Percentiles rank a stretch among this genome's conserved stretches.
Conservation (phyloP, 2,329 filamentous ascomycete genomes). For the Erysiphe pulchra region DNA sequence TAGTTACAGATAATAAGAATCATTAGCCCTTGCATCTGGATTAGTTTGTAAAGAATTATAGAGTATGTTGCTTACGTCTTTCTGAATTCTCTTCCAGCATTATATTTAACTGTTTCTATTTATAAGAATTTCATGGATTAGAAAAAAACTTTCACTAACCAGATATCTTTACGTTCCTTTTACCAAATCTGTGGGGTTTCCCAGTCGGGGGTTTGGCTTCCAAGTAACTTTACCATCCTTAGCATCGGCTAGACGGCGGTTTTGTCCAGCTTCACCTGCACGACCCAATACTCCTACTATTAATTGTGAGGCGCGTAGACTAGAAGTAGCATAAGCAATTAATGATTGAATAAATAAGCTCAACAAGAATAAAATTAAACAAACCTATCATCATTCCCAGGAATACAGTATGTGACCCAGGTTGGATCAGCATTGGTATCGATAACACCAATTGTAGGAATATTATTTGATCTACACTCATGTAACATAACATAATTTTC, state of each 20-base stretch:
- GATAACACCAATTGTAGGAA: constrained; percentile 84
- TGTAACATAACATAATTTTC: constrained; percentile 81
- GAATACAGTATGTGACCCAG: constrained; percentile 89
- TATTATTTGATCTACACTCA: constrained; percentile 67
- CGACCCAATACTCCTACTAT: constrained; percentile 68
- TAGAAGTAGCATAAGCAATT: constrained; percentile 14
- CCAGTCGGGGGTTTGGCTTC: constrained; percentile 7
- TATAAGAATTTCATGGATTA: too few relatives aligned
- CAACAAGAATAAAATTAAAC: constrained; percentile 6
- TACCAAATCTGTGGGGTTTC: too few relatives aligned
- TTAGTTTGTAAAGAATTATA: too few relatives aligned
- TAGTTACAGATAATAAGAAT: too few relatives aligned
- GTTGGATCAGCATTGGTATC: constrained; percentile 84
- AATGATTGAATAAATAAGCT: background rate
- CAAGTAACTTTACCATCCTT: constrained; percentile 36
- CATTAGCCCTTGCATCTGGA: too few relatives aligned
- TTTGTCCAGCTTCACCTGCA: constrained; percentile 56
- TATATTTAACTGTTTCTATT: too few relatives aligned
- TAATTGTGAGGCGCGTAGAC: constrained; percentile 55
- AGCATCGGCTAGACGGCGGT: constrained; percentile 37
- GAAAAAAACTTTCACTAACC: too few relatives aligned
- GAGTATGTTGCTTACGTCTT: too few relatives aligned
- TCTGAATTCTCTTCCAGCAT: too few relatives aligned
- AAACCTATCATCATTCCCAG: constrained; percentile 84
- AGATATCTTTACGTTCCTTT: too few relatives aligned